Percentiles rank a stretch among this genome's conserved stretches.
phyloP scores from a whole-genome alignment of 2,329 filamentous ascomycete species.

The Venturia aucupariae region DNA sequence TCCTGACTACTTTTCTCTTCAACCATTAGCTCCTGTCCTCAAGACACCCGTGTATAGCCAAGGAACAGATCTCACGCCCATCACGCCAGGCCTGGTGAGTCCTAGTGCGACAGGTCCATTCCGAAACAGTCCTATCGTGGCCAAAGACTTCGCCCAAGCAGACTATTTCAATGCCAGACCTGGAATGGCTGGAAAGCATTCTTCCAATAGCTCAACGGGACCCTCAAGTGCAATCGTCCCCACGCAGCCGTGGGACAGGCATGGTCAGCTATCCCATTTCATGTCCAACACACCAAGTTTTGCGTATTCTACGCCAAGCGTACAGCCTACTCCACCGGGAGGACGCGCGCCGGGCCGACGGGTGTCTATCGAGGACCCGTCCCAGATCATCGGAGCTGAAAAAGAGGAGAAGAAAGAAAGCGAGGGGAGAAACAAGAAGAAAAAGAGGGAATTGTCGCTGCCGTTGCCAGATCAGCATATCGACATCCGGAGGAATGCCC shows the following conservation, averaged over 20 bases:
- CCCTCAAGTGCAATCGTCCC: background rate
- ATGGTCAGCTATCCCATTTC: background rate
- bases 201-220: background rate
- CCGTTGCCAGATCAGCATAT: background rate
- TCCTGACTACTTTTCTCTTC: constrained; percentile 17
- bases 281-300: background rate
- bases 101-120: background rate
- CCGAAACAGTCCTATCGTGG: background rate
- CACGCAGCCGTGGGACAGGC: background rate
- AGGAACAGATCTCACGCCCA: background rate
- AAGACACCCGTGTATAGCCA: constrained; percentile 15
- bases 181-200: background rate
- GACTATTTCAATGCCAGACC: background rate
- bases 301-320: background rate
- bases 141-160: background rate
- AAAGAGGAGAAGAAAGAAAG: background rate
- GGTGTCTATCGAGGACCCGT: background rate
- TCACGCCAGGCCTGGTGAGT: background rate
- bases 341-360: background rate
- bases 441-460: background rate
- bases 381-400: background rate
- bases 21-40: constrained; percentile 12
- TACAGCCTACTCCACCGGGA: background rate
- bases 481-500: constrained; percentile 21
- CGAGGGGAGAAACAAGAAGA: too few species aligned